Conservation (phyloP, 108 stramenopile genomes). For the Pseudonitzschia delicatissima region DNA sequence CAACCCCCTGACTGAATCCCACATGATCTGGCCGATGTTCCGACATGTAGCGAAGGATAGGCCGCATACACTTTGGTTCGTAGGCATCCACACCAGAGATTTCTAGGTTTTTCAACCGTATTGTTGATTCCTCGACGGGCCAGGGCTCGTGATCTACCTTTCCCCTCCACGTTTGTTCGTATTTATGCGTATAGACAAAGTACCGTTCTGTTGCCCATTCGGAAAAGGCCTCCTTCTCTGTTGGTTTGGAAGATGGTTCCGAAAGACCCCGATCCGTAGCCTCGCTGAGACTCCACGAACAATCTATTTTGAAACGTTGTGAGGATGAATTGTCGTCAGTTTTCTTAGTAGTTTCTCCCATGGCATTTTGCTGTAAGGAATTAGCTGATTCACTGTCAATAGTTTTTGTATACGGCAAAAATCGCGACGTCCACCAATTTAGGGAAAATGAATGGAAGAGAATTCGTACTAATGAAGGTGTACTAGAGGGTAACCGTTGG, state of each 20-base stretch:
- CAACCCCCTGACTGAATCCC: conserved; percentile 6
- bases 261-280: not conserved
- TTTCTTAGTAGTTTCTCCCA: not conserved
- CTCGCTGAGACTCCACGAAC: conserved; percentile 15
- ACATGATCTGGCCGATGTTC: not conserved
- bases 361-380: too few relatives aligned
- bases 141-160: conserved; percentile 11
- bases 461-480: not conserved
- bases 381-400: too few relatives aligned
- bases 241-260: too few relatives aligned
- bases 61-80: not conserved
- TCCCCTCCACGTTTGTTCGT: not conserved
- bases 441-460: not conserved
- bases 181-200: conserved; percentile 4
- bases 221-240: not conserved
- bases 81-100: not conserved
- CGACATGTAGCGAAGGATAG: conserved; percentile 3
- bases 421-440: not conserved
- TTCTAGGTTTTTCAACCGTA: not conserved
- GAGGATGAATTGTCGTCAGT: too few relatives aligned
- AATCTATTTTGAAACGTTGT: conserved; percentile 11
- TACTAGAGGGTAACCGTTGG: not conserved
- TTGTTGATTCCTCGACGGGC: not conserved
- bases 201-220: conserved; percentile 12
- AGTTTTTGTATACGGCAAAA: too few relatives aligned